These are phyloP conservation scores for Pyricularia grisea DNA, from an alignment of 2,329 filamentous ascomycete species.

Conservation along the genomic window DNA sequence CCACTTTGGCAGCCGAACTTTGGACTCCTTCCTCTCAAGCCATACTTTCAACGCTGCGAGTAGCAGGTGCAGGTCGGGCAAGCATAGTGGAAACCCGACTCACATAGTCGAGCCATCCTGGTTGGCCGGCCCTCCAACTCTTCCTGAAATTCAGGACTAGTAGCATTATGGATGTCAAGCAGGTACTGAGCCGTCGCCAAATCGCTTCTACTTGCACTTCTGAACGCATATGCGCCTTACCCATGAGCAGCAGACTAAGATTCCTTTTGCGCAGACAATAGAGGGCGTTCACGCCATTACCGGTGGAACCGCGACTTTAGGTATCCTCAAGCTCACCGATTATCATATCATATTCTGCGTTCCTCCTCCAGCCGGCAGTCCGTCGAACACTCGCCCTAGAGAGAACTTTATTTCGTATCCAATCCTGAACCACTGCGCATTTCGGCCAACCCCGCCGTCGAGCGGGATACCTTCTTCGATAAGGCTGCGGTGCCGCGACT, in stretches of 20 bases:
- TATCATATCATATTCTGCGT: conserved; percentile 50
- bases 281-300: conserved; percentile 54
- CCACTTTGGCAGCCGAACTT: background rate
- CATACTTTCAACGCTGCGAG: background rate
- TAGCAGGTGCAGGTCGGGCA: background rate
- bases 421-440: conserved; percentile 73
- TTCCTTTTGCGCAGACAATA: conserved; percentile 25
- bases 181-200: conserved; percentile 8
- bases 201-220: background rate
- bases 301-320: conserved; percentile 45
- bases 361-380: conserved; percentile 23
- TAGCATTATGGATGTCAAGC: conserved; percentile 14
- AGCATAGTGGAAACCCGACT: background rate
- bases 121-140: background rate
- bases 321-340: conserved; percentile 51
- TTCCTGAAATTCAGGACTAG: background rate
- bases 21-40: background rate
- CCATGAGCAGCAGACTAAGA: background rate
- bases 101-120: background rate
- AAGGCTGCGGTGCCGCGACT: conserved; percentile 83
- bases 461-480: conserved; percentile 71
- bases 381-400: conserved; percentile 18
- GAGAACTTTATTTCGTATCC: conserved; percentile 92
- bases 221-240: background rate
- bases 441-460: conserved; percentile 61